Evolutionary conservation across 768 basidiomycete genomes (phyloP).

Genomic region (Boletellus sp.): DNA sequence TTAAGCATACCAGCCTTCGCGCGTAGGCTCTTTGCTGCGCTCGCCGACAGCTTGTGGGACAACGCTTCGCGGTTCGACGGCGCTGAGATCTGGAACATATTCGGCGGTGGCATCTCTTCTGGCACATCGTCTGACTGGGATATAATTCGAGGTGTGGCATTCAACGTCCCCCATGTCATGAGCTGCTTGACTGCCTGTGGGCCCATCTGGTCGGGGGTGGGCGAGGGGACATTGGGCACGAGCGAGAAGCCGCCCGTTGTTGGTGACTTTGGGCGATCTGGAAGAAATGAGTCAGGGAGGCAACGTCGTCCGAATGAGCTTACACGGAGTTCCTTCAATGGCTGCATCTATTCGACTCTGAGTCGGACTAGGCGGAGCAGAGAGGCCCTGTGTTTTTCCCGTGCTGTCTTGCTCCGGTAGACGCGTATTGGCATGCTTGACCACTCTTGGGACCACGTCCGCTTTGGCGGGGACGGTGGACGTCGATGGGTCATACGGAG

Average conservation of each 20-base stretch:
- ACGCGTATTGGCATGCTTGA: conserved; percentile 80
- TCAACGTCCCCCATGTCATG: conserved; percentile 96
- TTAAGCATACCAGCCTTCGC: conserved; percentile 67
- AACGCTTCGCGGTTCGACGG: conserved; percentile 78
- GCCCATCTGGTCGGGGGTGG: conserved; percentile 77
- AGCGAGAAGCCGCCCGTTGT: conserved; percentile 61
- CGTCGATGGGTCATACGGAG: conserved; percentile 60
- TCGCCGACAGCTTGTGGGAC: conserved; percentile 76
- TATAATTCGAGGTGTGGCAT: conserved; percentile 87
- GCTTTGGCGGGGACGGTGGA: conserved; percentile 27
- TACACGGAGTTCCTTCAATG: conserved; percentile 89
- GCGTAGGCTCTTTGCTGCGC: conserved; percentile 77
- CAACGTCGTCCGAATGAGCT: conserved; percentile 26
- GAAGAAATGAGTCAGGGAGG: conserved; percentile 7
- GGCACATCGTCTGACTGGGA: conserved; percentile 55
- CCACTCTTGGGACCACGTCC: conserved; percentile 52
- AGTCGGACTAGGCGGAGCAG: conserved; percentile 83
- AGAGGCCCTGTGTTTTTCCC: conserved; percentile 38
- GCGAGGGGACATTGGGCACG: conserved; percentile 83
- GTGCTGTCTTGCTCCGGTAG: conserved; percentile 66
- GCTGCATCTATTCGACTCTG: conserved; percentile 89
- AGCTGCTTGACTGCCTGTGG: conserved; percentile 83
- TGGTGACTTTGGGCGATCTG: conserved; percentile 65
- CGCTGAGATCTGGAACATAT: conserved; percentile 73
- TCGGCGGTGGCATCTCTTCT: conserved; percentile 40